Evolutionary conservation across 129 eudicot genomes (phyloP), one percentile per base, ranked within the genome.

Genomic region (Flaveria ramosissima): DNA sequence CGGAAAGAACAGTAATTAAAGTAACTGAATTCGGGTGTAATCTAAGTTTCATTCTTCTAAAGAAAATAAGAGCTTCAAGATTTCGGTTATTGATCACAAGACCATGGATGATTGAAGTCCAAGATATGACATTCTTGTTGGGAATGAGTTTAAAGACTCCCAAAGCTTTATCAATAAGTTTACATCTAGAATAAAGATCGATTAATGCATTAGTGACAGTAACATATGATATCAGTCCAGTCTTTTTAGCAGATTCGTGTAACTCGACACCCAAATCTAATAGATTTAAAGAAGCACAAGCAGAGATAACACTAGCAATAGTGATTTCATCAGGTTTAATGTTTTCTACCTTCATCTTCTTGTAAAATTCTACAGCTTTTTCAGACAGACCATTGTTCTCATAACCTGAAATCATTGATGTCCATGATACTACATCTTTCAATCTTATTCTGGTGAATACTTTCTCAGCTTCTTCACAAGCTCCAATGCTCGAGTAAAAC

Each of bases 341-440:
- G 15, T 79, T 82, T 82, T 90, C 89, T 46, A 5, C 24, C 76
- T 84, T 88, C 97, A 93, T 93, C 82, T 77, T 66, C 51, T 78
- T 73, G 68, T 86, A 93, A 51, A 92, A 79, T 71, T 84, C 82
- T 17, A 93, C 45, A 23, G 98, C 95, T 78, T 85, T 88, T 36
- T 86, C 89, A 4, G 92, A 86, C 65, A 86, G 72, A n/a, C 89
- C 86, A 47, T 88, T 93, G 26, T 84, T 86, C 76, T 84, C 92
- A 53, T 86, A 93, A 70, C 96, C 88, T 15, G 98, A 90, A 68
- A 93, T 93, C 97, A 93, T 90, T 2, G 96, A 72, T 8, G 98
- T 93, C 98, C 98, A 93, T 8, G 98, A 88, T 11, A 93, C 91
- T 27, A 93, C 92, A 47, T 93, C 98, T 84, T 88, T 93, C 24